phyloP scores from a whole-genome alignment of 23 red algal genomes.

The Gracilaria gracilis region DNA sequence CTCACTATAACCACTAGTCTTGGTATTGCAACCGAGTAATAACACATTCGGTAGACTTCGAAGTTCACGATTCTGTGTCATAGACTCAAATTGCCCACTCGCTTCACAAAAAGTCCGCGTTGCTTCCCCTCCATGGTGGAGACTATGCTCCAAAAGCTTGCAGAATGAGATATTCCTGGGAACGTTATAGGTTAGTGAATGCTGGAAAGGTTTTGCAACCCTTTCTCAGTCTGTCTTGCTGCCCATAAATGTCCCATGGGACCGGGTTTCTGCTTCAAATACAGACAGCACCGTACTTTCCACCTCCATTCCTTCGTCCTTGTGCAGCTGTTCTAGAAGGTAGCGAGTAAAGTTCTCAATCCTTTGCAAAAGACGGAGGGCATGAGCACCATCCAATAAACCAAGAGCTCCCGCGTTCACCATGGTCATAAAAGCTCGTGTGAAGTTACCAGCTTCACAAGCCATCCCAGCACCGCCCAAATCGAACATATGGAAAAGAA shows the following conservation, averaged over 20 bases:
- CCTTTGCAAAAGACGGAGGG: constrained; percentile 59
- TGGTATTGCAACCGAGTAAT: constrained; percentile 67
- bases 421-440: constrained; percentile 84
- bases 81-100: constrained; percentile 70
- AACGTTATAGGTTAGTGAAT: constrained; percentile 53
- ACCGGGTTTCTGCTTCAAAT: constrained; percentile 68
- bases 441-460: constrained; percentile 89
- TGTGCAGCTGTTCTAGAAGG: constrained; percentile 91
- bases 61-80: constrained; percentile 74
- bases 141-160: constrained; percentile 47
- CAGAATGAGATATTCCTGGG: constrained; percentile 24
- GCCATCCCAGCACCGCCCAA: constrained; percentile 82
- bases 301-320: constrained; percentile 51
- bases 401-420: constrained; percentile 88
- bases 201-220: constrained; percentile 63
- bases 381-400: constrained; percentile 74
- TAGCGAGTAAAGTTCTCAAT: constrained; percentile 89
- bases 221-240: constrained; percentile 73
- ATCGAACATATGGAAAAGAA: constrained; percentile 94
- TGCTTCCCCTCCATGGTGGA: constrained; percentile 46
- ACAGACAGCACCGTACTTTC: constrained; percentile 57
- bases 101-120: constrained; percentile 77
- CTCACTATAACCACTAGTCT: constrained; percentile 32
- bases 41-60: constrained; percentile 78
- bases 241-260: constrained; percentile 57